A percentile compares a stretch with the other conserved stretches of the same genome.
These are phyloP conservation scores for Rhodosporidiobolus sp. DNA, from an alignment of 768 basidiomycete genomes.

Conservation along the genomic window DNA sequence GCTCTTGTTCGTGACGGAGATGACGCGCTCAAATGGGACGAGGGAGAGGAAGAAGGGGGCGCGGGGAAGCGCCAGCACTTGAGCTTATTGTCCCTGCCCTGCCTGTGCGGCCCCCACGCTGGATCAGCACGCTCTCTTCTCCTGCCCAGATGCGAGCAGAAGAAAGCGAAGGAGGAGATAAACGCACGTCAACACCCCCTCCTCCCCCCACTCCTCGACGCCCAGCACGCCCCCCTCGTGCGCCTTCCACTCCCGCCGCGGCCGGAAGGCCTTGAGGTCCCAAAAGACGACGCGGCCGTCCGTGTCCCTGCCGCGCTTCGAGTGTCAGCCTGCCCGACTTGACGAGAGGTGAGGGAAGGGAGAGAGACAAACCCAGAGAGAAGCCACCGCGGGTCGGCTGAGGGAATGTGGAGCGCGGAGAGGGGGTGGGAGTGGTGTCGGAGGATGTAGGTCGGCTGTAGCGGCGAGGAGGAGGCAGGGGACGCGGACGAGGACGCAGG, in stretches of 20 bases:
- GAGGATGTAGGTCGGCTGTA: background rate
- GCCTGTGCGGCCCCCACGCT: slow-evolving; percentile 52
- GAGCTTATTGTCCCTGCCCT: slow-evolving; percentile 83
- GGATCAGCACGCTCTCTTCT: background rate
- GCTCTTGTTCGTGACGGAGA: too few species aligned
- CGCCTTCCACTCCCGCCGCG: slow-evolving; percentile 70
- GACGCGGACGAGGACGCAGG: background rate
- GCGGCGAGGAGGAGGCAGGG: background rate
- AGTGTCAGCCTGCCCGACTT: too few species aligned
- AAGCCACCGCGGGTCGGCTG: too few species aligned
- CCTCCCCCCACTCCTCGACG: slow-evolving; percentile 65
- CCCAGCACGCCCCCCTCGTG: slow-evolving; percentile 75
- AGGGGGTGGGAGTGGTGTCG: background rate
- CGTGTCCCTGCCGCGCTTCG: slow-evolving; percentile 53
- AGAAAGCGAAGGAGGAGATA: slow-evolving; percentile 1
- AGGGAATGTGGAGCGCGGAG: background rate
- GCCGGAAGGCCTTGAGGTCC: slow-evolving; percentile 70
- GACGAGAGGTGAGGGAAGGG: too few species aligned
- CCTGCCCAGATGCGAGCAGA: background rate
- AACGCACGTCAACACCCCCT: slow-evolving; percentile 71
- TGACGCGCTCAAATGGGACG: too few species aligned
- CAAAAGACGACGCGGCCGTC: slow-evolving; percentile 73
- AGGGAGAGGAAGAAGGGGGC: slow-evolving; percentile 46
- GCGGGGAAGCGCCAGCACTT: slow-evolving; percentile 68
- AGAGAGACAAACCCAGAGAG: too few species aligned